Base-by-base conservation (phyloP, 1,284 basidiomycete species). In the Heliocybe sulcata region DNA sequence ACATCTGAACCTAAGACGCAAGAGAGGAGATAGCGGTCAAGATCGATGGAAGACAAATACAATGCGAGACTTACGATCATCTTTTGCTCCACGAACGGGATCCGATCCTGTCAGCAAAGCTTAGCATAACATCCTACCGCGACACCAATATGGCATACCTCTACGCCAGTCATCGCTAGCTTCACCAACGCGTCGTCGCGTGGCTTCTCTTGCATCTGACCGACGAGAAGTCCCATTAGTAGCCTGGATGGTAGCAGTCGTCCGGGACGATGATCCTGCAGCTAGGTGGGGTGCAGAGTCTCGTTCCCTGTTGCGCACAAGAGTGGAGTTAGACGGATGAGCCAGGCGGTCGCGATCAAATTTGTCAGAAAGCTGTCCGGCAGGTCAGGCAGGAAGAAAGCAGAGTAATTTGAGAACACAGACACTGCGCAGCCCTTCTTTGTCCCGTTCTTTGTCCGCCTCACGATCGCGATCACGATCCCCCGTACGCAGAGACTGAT, bases 341-440 rank as follows among this genome's bases (percentile, higher is more conserved):
- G 79, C 80, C 48, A 87, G 77, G 35, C 87, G 83, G 64, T 92
- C 90, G 45, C 90, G 84, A 71, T 92, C 88, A 65, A 86, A 91
- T 68, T 89, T 90, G 68, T 91, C 89, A 22, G 90, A 91, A 22
- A 91, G 75, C 88, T 92, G 52, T 19, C n/a, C n/a, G n/a, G n/a
- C n/a, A n/a, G n/a, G n/a, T n/a, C n/a, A n/a, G n/a, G n/a, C n/a
- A n/a, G n/a, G n/a, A n/a, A n/a, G n/a, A n/a, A n/a, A n/a, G n/a
- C n/a, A n/a, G n/a, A n/a, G n/a, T n/a, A n/a, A n/a, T n/a, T n/a
- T n/a, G n/a, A n/a, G 25, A 16, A 22, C 9, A 72, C 87, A 67
- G 61, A 84, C 88, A 72, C 82, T 86, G 60, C 88, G 79, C 45
- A 91, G 72, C 49, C 83, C 75, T 65, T 90, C 87, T 63, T 87